phyloP scores from a whole-genome alignment of 2,329 filamentous ascomycete species.

The Nemania sp. region DNA sequence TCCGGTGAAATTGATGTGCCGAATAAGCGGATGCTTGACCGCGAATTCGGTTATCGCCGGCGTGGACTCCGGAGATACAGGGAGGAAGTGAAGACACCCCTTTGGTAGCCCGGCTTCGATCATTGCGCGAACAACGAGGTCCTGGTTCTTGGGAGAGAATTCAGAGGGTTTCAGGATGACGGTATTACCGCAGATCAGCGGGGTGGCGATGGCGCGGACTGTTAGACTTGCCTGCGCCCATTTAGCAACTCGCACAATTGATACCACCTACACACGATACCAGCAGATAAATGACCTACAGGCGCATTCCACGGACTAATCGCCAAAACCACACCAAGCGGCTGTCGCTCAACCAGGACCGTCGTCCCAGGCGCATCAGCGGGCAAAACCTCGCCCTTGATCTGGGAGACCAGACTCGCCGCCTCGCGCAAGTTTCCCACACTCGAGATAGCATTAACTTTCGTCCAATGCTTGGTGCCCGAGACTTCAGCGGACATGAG shows the following conservation, averaged over 20 bases:
- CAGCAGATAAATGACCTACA: background rate
- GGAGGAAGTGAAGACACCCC: conserved; percentile 75
- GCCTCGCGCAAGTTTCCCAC: conserved; percentile 46
- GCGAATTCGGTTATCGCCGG: conserved; percentile 67
- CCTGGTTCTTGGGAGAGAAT: conserved; percentile 64
- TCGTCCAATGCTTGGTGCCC: conserved; percentile 44
- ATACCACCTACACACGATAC: background rate
- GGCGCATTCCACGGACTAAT: conserved; percentile 75
- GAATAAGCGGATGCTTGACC: conserved; percentile 67
- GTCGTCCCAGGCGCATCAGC: conserved; percentile 50
- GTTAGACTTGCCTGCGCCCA: conserved; percentile 15
- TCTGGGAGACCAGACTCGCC: conserved; percentile 43
- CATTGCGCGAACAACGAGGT: conserved; percentile 64
- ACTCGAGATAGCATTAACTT: conserved; percentile 45
- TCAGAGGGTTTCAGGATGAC: conserved; percentile 74
- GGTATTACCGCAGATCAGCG: conserved; percentile 70
- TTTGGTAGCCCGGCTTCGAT: conserved; percentile 75
- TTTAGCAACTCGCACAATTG: background rate
- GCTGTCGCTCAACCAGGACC: conserved; percentile 68
- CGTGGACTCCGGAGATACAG: conserved; percentile 66
- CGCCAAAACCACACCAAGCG: conserved; percentile 75
- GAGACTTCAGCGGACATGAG: conserved; percentile 61
- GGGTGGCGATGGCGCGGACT: conserved; percentile 44
- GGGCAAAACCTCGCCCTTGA: conserved; percentile 38
- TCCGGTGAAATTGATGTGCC: conserved; percentile 87